phyloP scores from a whole-genome alignment of 2,329 filamentous ascomycete genomes.

The Cercospora zeae-maydis region DNA sequence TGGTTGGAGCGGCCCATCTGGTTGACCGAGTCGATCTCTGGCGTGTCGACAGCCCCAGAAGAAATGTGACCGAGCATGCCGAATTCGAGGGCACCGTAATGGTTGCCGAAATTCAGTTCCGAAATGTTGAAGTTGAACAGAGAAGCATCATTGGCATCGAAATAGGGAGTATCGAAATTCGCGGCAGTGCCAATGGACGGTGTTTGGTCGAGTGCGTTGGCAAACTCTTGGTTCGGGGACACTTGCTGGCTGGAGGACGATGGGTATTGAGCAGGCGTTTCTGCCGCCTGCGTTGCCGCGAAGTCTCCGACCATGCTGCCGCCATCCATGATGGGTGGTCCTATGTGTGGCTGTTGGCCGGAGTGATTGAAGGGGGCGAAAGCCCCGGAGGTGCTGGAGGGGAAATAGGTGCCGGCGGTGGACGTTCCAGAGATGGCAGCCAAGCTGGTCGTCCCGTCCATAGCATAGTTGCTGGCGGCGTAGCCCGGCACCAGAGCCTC shows the following conservation, averaged over 20 bases:
- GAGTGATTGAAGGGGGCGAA: constrained; percentile 41
- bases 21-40: constrained; percentile 34
- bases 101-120: constrained; percentile 90
- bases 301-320: constrained; percentile 49
- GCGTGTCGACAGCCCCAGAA: constrained; percentile 60
- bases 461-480: constrained; percentile 61
- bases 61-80: constrained; percentile 96
- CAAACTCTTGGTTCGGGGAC: constrained; percentile 43
- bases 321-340: constrained; percentile 43
- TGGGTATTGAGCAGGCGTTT: constrained; percentile 68
- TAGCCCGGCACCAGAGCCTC: constrained; percentile 86
- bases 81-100: constrained; percentile 93
- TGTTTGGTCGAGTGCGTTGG: constrained; percentile 48
- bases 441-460: constrained; percentile 26
- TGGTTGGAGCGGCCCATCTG: constrained; percentile 30
- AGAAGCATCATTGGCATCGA: constrained; percentile 87
- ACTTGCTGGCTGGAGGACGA: constrained; percentile 53
- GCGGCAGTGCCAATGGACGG: constrained; percentile 39
- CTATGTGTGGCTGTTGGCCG: constrained; percentile 36
- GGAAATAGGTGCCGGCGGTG: constrained; percentile 41
- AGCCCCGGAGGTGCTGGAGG: constrained; percentile 36
- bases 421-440: constrained; percentile 21
- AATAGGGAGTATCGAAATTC: constrained; percentile 58
- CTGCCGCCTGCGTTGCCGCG: constrained; percentile 54
- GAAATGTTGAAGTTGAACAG: constrained; percentile 95